Conservation (phyloP, 1,139 yeast species). For the Magnusiomyces paraingens region DNA sequence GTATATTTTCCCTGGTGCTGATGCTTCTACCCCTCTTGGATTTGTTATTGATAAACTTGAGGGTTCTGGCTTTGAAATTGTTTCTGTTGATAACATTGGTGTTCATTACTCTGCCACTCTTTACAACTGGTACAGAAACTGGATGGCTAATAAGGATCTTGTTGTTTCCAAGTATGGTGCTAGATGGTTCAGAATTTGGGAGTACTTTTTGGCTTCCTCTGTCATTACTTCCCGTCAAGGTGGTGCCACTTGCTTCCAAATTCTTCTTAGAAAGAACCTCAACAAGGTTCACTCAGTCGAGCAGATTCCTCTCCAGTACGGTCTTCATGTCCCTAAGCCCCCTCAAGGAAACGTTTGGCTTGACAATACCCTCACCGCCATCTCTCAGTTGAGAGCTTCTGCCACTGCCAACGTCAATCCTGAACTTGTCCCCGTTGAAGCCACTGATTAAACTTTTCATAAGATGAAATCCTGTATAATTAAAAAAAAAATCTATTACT, state of each 20-base stretch:
- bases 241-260: conserved; percentile 88
- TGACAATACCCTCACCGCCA: conserved; percentile 23
- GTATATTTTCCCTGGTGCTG: conserved; percentile 96
- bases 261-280: conserved; percentile 81
- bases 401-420: conserved; percentile 1
- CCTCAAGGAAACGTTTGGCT: conserved; percentile 45
- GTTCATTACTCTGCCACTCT: conserved; percentile 88
- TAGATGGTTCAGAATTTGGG: conserved; percentile 94
- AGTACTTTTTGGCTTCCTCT: conserved; percentile 76
- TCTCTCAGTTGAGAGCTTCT: background rate
- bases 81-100: conserved; percentile 80
- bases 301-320: conserved; percentile 72
- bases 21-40: conserved; percentile 89
- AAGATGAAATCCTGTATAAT: background rate
- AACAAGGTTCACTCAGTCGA: conserved; percentile 80
- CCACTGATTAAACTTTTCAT: background rate
- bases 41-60: conserved; percentile 75
- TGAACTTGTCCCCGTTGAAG: conserved; percentile 1
- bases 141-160: conserved; percentile 78
- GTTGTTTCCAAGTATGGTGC: conserved; percentile 76
- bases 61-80: conserved; percentile 81
- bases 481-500: conserved; percentile 15
- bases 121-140: conserved; percentile 94
- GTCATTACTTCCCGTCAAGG: conserved; percentile 88
- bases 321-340: conserved; percentile 62